These are phyloP conservation scores for Chalciporus sphaerocephalus DNA, from an alignment of 768 basidiomycete species.

Conservation along the genomic window DNA sequence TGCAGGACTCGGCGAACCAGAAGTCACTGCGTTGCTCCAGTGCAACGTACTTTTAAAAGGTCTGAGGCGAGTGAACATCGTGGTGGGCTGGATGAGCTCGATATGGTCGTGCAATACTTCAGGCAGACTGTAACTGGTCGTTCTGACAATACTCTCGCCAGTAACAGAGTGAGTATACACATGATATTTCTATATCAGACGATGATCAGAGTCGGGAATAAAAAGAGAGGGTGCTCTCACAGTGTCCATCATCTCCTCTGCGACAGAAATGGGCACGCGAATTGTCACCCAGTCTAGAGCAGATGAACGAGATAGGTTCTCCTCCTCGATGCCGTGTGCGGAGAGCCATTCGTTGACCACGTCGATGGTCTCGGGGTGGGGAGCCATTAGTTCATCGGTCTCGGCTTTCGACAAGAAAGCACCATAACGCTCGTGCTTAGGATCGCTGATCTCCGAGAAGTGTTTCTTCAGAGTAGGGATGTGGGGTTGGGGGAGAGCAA, in stretches of 20 bases:
- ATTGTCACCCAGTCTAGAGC: conserved; percentile 69
- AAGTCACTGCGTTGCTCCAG: conserved; percentile 17
- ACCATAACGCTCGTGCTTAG: conserved; percentile 50
- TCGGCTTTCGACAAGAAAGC: conserved; percentile 59
- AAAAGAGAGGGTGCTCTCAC: conserved; percentile 31
- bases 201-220: background rate
- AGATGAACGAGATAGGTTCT: conserved; percentile 49
- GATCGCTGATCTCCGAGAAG: conserved; percentile 55
- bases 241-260: conserved; percentile 69
- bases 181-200: conserved; percentile 28
- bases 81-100: conserved; percentile 70
- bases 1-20: background rate
- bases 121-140: conserved; percentile 68
- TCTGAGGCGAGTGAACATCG: conserved; percentile 53
- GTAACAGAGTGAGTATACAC: conserved; percentile 44
- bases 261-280: conserved; percentile 51
- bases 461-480: conserved; percentile 48
- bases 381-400: conserved; percentile 58
- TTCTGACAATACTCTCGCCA: conserved; percentile 56
- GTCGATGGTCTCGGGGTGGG: conserved; percentile 48
- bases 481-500: conserved; percentile 52
- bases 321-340: conserved; percentile 47
- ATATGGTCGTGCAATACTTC: conserved; percentile 53
- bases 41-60: conserved; percentile 40
- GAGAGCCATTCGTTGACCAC: conserved; percentile 60